These are phyloP conservation scores for Mortierella sp. DNA, from an alignment of 371 early-diverging fungal species.

Conservation along the genomic window DNA sequence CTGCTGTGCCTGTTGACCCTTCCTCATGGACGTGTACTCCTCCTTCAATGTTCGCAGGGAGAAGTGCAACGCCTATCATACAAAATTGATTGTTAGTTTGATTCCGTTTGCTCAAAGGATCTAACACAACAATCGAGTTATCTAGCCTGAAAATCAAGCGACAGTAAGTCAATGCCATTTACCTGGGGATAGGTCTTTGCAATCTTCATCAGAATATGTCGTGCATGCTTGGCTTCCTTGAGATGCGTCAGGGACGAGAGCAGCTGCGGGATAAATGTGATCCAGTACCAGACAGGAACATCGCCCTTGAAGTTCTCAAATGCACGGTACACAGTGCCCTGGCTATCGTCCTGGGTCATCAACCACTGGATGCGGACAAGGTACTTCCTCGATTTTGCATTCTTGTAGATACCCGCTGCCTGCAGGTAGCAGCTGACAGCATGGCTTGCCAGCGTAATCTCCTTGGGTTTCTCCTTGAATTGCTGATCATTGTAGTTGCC, in stretches of 20 bases:
- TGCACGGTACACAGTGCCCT: conserved; percentile 79
- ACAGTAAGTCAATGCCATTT: not conserved
- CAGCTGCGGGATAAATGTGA: conserved; percentile 97
- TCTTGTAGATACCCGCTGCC: conserved; percentile 92
- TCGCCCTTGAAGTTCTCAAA: conserved; percentile 93
- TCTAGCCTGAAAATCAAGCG: too few species aligned
- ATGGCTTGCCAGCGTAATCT: conserved; percentile 87
- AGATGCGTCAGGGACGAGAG: conserved; percentile 77
- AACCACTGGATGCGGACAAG: conserved; percentile 95
- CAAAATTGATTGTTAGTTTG: too few species aligned
- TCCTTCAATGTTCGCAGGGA: conserved; percentile 93
- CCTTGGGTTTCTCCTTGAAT: conserved; percentile 85
- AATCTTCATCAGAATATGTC: conserved; percentile 87
- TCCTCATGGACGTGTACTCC: conserved; percentile 75
- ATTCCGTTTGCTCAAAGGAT: too few species aligned
- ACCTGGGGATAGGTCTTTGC: conserved; percentile 97
- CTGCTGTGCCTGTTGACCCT: conserved; percentile 59
- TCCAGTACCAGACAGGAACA: conserved; percentile 97
- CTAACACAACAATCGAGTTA: too few species aligned
- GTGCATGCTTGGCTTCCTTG: conserved; percentile 84
- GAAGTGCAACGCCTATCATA: conserved; percentile 87
- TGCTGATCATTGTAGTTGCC: conserved; percentile 94
- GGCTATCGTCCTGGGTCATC: conserved; percentile 89
- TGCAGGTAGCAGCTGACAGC: conserved; percentile 98
- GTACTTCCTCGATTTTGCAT: conserved; percentile 88